These are phyloP conservation scores for Neopestalotiopsis sp. DNA, from an alignment of 2,329 filamentous ascomycete genomes.

Conservation along the genomic window DNA sequence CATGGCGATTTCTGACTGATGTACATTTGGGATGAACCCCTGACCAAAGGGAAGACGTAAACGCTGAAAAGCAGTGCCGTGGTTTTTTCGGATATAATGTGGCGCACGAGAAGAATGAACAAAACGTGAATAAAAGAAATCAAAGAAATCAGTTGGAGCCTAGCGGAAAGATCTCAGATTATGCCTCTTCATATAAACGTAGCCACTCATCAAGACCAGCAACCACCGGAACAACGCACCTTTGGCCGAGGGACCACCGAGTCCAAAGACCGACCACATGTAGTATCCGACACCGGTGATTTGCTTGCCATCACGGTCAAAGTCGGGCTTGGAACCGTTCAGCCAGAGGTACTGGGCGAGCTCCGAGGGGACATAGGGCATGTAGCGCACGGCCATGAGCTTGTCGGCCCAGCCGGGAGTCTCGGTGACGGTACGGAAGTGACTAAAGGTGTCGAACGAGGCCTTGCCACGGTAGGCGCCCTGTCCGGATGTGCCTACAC, in stretches of 20 bases:
- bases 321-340: conserved; percentile 56
- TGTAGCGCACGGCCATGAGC: conserved; percentile 70
- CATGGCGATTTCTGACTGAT: not conserved
- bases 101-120: not conserved
- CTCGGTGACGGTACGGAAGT: conserved; percentile 57
- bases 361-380: conserved; percentile 59
- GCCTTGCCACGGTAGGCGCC: conserved; percentile 80
- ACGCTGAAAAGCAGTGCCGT: not conserved
- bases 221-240: conserved; percentile 59
- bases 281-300: conserved; percentile 60
- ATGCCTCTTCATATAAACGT: conserved; percentile 33
- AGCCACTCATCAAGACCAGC: conserved; percentile 43
- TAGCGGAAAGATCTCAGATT: conserved; percentile 8
- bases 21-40: not conserved
- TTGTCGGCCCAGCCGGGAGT: conserved; percentile 72
- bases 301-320: conserved; percentile 63
- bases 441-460: conserved; percentile 64
- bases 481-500: conserved; percentile 78
- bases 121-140: not conserved
- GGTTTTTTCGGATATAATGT: not conserved
- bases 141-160: conserved; percentile 7
- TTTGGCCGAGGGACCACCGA: conserved; percentile 55
- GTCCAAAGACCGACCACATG: conserved; percentile 52
- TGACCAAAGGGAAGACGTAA: not conserved
- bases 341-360: conserved; percentile 50